Conservation (phyloP, 176 grass and related monocot genomes). For the Saccharum spontaneum region DNA sequence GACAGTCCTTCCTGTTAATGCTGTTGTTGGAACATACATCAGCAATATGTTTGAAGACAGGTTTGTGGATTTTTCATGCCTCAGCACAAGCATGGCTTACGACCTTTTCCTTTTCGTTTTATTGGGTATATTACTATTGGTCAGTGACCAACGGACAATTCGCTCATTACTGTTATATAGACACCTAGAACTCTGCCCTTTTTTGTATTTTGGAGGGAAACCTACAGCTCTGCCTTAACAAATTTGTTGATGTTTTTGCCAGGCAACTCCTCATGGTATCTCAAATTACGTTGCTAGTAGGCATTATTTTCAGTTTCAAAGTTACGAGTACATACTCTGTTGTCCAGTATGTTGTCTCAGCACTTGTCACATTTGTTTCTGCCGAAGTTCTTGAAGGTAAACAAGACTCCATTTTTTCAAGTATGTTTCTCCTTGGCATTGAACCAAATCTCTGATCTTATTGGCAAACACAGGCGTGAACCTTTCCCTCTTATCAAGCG, state of each 20-base stretch:
- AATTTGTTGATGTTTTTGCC: conserved; percentile 22
- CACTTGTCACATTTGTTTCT: conserved; percentile 78
- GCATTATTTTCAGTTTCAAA: conserved; percentile 84
- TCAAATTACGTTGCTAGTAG: conserved; percentile 69
- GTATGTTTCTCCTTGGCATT: not conserved
- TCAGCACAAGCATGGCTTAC: not conserved
- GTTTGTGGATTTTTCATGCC: conserved; percentile 42
- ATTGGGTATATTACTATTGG: not conserved
- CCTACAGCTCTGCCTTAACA: not conserved
- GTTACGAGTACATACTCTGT: conserved; percentile 64
- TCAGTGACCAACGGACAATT: not conserved
- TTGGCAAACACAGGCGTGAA: conserved; percentile 66
- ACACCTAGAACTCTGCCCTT: not conserved
- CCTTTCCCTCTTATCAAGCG: conserved; percentile 82
- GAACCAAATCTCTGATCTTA: not conserved
- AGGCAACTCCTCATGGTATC: conserved; percentile 91
- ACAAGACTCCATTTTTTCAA: conserved; percentile 12
- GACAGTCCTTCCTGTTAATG: conserved; percentile 94
- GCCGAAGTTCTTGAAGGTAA: conserved; percentile 99
- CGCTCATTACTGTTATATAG: not conserved
- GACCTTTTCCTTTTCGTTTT: not conserved
- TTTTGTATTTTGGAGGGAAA: not conserved
- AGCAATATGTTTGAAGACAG: conserved; percentile 99
- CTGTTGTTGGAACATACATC: conserved; percentile 91
- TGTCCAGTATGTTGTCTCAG: conserved; percentile 72